Evolutionary conservation across 805 yeast genomes (phyloP), one percentile per base, ranked within the genome.

Genomic region (Tetrapisispora phaffii): DNA sequence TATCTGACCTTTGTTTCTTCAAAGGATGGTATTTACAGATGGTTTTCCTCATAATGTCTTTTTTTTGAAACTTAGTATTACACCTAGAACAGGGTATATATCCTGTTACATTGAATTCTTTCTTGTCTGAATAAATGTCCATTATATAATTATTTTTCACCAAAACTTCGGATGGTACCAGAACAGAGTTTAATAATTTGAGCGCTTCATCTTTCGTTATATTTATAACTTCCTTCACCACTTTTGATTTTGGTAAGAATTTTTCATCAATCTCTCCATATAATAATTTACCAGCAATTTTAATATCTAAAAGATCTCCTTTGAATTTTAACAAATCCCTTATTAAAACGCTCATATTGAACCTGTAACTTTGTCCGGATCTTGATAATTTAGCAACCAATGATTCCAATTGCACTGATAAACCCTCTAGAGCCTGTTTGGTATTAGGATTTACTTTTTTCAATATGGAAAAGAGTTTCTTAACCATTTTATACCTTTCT

Each of bases 11-110:
- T 36, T 50, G 50, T 36, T 54, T 61, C 34, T 58, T 62, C 15
- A 47, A 53, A 7, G 56, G 49, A 48, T 64, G 68, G 40, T 55
- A 62, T 29, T 49, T 56, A 41, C 68, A 64, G 1, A 50, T 41
- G 2, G 63, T 53, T 9, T 51, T 49, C 36, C 51, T 51, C 58
- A 58, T 49, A 8, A 60, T 57, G 2, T 54, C 51, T 2, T 43
- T 39, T 28, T 50, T 55, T 21, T 54, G 50, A 41, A 61, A 64
- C 36, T 58, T 60, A 2, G 55, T 51, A 32, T 51, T 54, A 47
- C 68, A 64, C 23, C 68, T 49, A 9, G 47, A 45, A 50, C 68
- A 64, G 9, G 42, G 38, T 5, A 46, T 56, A 45, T 44, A 48
- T 10, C 17, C 28, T 2, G 47, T 32, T 4, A 10, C 9, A n/a